Evolutionary conservation across 2,329 filamentous ascomycete species (phyloP).

Genomic region (Xylaria multiplex): DNA sequence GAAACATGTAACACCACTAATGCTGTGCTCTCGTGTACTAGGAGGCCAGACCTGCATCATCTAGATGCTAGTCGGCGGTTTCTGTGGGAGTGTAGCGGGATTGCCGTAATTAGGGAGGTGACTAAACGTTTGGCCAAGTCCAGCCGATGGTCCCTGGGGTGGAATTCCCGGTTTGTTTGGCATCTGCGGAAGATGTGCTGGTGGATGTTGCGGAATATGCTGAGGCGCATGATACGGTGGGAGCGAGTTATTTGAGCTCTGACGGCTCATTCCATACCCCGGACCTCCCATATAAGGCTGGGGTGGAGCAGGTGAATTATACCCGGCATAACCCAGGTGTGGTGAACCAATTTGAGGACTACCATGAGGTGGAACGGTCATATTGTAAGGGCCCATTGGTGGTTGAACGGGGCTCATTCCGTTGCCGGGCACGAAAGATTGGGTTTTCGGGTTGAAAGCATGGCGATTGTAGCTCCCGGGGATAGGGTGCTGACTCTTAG

Average conservation of each 20-base stretch:
- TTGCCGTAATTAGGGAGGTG: slow-evolving; percentile 69
- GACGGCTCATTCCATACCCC: slow-evolving; percentile 65
- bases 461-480: slow-evolving; percentile 86
- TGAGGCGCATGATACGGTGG: slow-evolving; percentile 59
- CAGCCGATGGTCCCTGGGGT: slow-evolving; percentile 50
- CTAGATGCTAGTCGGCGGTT: slow-evolving; percentile 63
- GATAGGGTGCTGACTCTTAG: slow-evolving; percentile 81
- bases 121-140: slow-evolving; percentile 56
- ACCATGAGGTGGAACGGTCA: slow-evolving; percentile 58
- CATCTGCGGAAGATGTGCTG: slow-evolving; percentile 58
- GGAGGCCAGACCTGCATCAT: slow-evolving; percentile 44
- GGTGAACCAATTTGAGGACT: slow-evolving; percentile 65
- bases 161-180: slow-evolving; percentile 58
- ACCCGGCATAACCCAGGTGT: slow-evolving; percentile 61
- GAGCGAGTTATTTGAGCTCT: slow-evolving; percentile 65
- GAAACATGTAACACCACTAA: slow-evolving; percentile 47
- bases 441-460: slow-evolving; percentile 92
- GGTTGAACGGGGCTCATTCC: slow-evolving; percentile 61
- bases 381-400: slow-evolving; percentile 60
- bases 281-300: slow-evolving; percentile 56
- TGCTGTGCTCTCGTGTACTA: slow-evolving; percentile 46
- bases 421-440: slow-evolving; percentile 82
- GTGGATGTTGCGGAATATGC: slow-evolving; percentile 52
- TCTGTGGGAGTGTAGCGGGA: slow-evolving; percentile 68
- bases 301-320: slow-evolving; percentile 58